These are phyloP conservation scores for Rhynchospora pubera DNA, from an alignment of 176 grass and related monocot genomes.

Conservation along the genomic window DNA sequence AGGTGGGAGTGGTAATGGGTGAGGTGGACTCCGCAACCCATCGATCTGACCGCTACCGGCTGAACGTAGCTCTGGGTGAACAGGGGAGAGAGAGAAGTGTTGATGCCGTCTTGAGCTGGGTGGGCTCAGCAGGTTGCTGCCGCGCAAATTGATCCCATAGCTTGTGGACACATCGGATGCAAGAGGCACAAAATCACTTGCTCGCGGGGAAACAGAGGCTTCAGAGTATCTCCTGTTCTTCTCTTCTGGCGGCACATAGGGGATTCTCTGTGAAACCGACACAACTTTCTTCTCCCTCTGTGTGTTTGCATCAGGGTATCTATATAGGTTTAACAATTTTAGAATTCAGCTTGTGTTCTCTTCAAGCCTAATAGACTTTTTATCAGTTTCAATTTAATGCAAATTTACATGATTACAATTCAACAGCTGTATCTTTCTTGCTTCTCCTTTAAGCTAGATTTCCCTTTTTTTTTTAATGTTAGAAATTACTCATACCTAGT, in stretches of 20 bases:
- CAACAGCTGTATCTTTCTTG: background rate
- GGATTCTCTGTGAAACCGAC: background rate
- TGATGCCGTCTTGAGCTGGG: background rate
- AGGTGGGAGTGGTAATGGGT: constrained; percentile 60
- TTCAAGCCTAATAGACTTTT: background rate
- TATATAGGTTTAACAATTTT: background rate
- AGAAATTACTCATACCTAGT: background rate
- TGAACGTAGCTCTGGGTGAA: background rate
- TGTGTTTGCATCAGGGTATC: background rate
- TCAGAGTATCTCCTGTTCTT: constrained; percentile 21
- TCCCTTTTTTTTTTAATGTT: background rate
- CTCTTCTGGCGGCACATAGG: background rate
- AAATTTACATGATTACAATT: background rate
- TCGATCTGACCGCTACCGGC: constrained; percentile 21
- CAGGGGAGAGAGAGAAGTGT: constrained; percentile 2
- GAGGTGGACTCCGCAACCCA: constrained; percentile 55
- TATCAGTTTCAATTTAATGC: background rate
- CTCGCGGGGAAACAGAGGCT: background rate
- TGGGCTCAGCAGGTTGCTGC: constrained; percentile 4
- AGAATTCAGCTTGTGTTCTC: background rate
- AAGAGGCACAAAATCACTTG: background rate
- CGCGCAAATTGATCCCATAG: background rate
- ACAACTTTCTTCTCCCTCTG: background rate
- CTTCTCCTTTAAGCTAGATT: background rate
- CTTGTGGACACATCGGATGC: constrained; percentile 13